These are phyloP conservation scores for Herpetomonas tarakana DNA, from an alignment of 208 protist species.

Conservation along the genomic window DNA sequence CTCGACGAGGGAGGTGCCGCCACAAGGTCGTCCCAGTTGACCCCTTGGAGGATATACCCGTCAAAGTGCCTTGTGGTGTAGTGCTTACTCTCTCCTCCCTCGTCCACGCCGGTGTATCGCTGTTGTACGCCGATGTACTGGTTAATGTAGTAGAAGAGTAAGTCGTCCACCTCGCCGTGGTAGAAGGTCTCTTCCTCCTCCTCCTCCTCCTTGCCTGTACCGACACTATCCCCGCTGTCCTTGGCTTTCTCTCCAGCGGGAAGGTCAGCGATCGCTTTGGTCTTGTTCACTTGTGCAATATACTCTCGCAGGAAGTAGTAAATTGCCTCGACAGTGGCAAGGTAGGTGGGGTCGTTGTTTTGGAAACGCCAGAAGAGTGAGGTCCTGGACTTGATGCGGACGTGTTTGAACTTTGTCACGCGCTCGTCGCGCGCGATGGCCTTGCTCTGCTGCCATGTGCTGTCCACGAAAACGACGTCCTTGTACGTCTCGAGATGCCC, in stretches of 20 bases:
- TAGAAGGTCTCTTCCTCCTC: constrained; percentile 37
- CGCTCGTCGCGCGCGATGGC: constrained; percentile 75
- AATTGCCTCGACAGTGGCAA: constrained; percentile 95
- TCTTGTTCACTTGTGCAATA: constrained; percentile 56
- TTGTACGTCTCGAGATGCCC: constrained; percentile 67
- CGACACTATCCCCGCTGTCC: neutral
- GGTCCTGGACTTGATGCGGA: constrained; percentile 73
- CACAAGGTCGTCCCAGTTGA: constrained; percentile 69
- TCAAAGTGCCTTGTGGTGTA: constrained; percentile 87
- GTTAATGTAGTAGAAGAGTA: constrained; percentile 95
- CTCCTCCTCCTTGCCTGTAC: neutral
- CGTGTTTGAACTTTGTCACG: constrained; percentile 72
- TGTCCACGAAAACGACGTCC: constrained; percentile 93
- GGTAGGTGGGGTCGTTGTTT: constrained; percentile 87
- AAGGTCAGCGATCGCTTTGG: neutral
- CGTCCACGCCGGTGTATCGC: constrained; percentile 53
- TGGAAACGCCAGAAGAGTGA: constrained; percentile 95
- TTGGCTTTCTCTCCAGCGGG: neutral
- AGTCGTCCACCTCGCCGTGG: constrained; percentile 90
- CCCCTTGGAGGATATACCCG: constrained; percentile 73
- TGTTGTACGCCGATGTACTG: constrained; percentile 93
- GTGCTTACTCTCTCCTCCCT: constrained; percentile 12
- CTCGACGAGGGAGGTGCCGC: constrained; percentile 7
- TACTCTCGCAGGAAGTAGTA: constrained; percentile 93
- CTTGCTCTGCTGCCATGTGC: constrained; percentile 93